Base-by-base conservation (phyloP, 2,329 filamentous ascomycete genomes). In the Arthrinium puccinioides region DNA sequence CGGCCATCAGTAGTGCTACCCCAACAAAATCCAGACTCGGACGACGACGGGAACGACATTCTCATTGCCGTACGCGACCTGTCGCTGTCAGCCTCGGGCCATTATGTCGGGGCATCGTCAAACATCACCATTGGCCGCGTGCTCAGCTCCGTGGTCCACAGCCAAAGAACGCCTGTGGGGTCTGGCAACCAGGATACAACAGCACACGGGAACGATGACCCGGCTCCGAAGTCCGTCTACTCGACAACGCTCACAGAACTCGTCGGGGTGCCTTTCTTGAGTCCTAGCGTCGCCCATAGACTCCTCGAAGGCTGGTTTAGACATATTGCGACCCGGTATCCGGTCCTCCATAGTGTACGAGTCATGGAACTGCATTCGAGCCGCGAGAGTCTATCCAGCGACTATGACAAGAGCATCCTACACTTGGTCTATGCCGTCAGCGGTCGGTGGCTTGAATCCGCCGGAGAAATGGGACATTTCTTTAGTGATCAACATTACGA, bases 121-220 rank as follows among this genome's bases (percentile, higher is more conserved):
- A 53, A 55, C 38, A 56, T 56, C 28, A 53, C 48, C 20, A 55
- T 56, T 37, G 53, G 53, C n/a, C 48, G 53, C 6, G 53, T 56
- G 21, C 49, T 56, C 18, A 52, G 48, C 32, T 55, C 53, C 2
- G 50, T 56, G 15, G 46, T 56, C n/a, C 49, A 50, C 24, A 54
- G 50, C 38, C 45, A 51, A 40, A 46, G 43, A 27, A 38, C 43
- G 10, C 38, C 46, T 5, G 34, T 37, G 30, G 23, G 28, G 13
- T 11, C 25, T 11, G 25, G 25, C 25, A 39, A 44, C 15, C 45
- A 49, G 25, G 48, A 52, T 9, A 39, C 39, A 15, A 10, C 28
- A 6, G 16, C 30, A 15, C 46, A 44, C 9, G 43, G 42, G 5
- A 49, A 49, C 13, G 44, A 52, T 30, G 49, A 54, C 20, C 49